These are phyloP conservation scores for Malus fusca DNA, from an alignment of 306 rosid genomes.

Conservation along the genomic window DNA sequence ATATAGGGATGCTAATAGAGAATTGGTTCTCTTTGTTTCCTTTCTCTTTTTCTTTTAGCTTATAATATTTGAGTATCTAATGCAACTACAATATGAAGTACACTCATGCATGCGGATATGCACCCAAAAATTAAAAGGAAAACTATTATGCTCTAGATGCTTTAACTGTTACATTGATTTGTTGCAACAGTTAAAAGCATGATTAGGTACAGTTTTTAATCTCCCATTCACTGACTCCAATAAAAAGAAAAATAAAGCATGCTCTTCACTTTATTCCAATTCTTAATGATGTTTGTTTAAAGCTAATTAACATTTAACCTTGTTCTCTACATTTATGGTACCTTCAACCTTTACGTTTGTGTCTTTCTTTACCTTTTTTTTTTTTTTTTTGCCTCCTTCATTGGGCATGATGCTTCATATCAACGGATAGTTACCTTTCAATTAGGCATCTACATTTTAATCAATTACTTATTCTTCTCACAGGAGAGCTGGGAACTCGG, in stretches of 20 bases:
- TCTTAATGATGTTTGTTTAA: slow-evolving; percentile 31
- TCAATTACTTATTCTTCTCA: not conserved
- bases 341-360: slow-evolving; percentile 22
- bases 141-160: not conserved
- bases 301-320: slow-evolving; percentile 26
- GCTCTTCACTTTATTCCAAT: slow-evolving; percentile 53
- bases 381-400: slow-evolving; percentile 27
- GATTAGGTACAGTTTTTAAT: not conserved
- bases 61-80: not conserved
- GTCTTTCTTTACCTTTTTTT: slow-evolving; percentile 34
- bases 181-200: not conserved
- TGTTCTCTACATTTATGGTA: slow-evolving; percentile 15
- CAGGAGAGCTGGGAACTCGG: slow-evolving; percentile 71
- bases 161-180: slow-evolving; percentile 55
- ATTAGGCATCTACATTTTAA: not conserved
- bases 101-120: not conserved
- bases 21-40: not conserved
- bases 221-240: slow-evolving; percentile 13
- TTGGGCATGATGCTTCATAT: not conserved
- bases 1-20: not conserved
- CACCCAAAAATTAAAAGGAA: not conserved
- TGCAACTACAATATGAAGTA: not conserved
- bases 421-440: not conserved
- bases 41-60: not conserved
- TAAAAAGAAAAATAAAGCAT: slow-evolving; percentile 26